These are phyloP conservation scores for Colletotrichum musicola DNA, from an alignment of 2,329 filamentous ascomycete species.

Conservation along the genomic window DNA sequence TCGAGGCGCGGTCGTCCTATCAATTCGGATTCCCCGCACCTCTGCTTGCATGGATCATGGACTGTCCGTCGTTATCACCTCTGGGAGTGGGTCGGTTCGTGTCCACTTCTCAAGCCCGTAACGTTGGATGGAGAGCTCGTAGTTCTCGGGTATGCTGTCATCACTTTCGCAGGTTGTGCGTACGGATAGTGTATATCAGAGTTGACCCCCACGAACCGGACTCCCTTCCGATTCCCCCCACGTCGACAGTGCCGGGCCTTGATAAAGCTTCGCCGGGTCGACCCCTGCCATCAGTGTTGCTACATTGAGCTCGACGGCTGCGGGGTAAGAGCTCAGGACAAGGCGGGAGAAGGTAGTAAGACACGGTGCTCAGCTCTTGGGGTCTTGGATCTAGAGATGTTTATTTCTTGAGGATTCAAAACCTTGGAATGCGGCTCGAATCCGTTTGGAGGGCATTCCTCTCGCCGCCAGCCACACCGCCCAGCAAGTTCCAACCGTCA, in stretches of 20 bases:
- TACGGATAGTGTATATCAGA: too few relatives aligned
- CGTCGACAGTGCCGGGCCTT: slow-evolving; percentile 7
- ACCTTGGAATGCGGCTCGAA: too few relatives aligned
- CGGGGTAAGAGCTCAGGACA: too few relatives aligned
- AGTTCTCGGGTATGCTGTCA: not conserved
- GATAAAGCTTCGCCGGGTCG: slow-evolving; percentile 1
- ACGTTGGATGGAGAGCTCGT: slow-evolving; percentile 5
- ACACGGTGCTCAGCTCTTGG: too few relatives aligned
- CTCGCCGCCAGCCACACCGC: not conserved
- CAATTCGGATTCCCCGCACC: slow-evolving; percentile 13
- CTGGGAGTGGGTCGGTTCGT: not conserved
- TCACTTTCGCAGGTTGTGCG: not conserved
- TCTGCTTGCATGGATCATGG: not conserved
- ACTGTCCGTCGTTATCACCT: not conserved
- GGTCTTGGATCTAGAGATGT: too few relatives aligned
- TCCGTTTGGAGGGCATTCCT: too few relatives aligned
- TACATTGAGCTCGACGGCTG: not conserved
- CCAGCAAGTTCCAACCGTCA: not conserved
- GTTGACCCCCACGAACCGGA: slow-evolving; percentile 19
- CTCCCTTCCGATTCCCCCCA: not conserved
- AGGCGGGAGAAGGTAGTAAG: too few relatives aligned
- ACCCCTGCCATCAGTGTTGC: not conserved
- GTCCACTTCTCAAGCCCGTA: not conserved
- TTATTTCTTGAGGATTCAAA: too few relatives aligned
- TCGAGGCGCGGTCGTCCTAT: slow-evolving; percentile 12